These are phyloP conservation scores for Xerocomellus amylosporus DNA, from an alignment of 768 basidiomycete species.

Conservation along the genomic window DNA sequence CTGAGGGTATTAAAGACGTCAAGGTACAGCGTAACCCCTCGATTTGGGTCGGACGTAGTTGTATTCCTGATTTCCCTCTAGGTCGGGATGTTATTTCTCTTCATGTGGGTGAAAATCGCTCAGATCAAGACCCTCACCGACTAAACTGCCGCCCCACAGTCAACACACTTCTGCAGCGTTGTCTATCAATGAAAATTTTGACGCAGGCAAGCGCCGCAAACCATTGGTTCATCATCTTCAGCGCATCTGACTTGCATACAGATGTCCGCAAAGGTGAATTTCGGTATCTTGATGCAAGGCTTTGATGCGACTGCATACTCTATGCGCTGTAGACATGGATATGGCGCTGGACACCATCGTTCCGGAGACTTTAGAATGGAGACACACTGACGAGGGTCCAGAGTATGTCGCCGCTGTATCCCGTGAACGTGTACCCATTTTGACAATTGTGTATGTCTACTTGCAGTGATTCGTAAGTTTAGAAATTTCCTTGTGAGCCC, in stretches of 20 bases:
- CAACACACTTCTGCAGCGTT: conserved; percentile 78
- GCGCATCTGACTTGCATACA: conserved; percentile 18
- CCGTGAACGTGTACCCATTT: neutral
- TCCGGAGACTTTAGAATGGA: conserved; percentile 78
- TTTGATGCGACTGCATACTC: conserved; percentile 34
- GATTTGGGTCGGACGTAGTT: neutral
- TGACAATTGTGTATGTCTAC: conserved; percentile 6
- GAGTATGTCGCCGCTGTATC: conserved; percentile 50
- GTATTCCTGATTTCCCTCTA: conserved; percentile 25
- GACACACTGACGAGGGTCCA: conserved; percentile 87
- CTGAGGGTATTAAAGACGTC: conserved; percentile 63
- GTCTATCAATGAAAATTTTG: conserved; percentile 88
- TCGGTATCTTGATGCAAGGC: neutral
- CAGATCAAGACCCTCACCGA: neutral
- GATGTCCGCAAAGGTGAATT: conserved; percentile 44
- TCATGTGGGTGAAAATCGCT: conserved; percentile 56
- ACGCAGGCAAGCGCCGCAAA: conserved; percentile 51
- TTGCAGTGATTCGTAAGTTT: conserved; percentile 69
- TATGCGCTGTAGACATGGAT: conserved; percentile 70
- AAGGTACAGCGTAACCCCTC: conserved; percentile 42
- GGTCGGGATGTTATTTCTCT: conserved; percentile 87
- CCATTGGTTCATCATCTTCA: neutral
- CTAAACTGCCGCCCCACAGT: conserved; percentile 40
- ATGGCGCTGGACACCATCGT: conserved; percentile 91
- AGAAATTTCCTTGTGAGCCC: neutral